These are phyloP conservation scores for Xylaria sp. DNA, from an alignment of 495 filamentous ascomycete species.

Conservation along the genomic window DNA sequence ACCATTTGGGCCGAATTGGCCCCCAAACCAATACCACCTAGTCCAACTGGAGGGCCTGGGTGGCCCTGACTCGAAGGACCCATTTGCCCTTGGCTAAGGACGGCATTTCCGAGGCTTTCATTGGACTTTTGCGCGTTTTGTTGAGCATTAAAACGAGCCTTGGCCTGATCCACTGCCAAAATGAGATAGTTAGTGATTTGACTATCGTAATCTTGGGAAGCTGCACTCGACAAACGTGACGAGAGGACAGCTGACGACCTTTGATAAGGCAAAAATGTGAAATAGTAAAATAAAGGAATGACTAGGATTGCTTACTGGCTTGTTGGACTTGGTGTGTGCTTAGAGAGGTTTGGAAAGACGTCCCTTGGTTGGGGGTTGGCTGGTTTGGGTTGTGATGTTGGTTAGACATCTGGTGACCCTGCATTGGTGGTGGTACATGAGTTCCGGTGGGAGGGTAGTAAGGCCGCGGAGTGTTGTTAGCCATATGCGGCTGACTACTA, in stretches of 20 bases:
- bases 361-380: conserved; percentile 33
- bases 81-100: conserved; percentile 31
- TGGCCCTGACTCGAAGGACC: conserved; percentile 30
- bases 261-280: not conserved
- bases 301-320: conserved; percentile 28
- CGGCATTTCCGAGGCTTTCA: conserved; percentile 37
- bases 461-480: conserved; percentile 34
- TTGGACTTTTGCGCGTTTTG: conserved; percentile 41
- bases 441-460: conserved; percentile 34
- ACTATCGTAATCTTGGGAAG: not conserved
- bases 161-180: conserved; percentile 50
- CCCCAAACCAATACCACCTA: conserved; percentile 41
- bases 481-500: conserved; percentile 38
- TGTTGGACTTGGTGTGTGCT: conserved; percentile 40
- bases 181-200: conserved; percentile 42
- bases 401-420: conserved; percentile 35
- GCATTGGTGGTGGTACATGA: conserved; percentile 34
- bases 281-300: conserved; percentile 15
- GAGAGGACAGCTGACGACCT: not conserved
- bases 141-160: conserved; percentile 51
- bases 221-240: not conserved
- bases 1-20: conserved; percentile 35
- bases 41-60: conserved; percentile 40
- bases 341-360: conserved; percentile 40
- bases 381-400: conserved; percentile 37